Evolutionary conservation across 192 early-diverging fungal species (phyloP), one percentile per base, ranked within the genome.

Genomic region (Backusella psychrophila): DNA sequence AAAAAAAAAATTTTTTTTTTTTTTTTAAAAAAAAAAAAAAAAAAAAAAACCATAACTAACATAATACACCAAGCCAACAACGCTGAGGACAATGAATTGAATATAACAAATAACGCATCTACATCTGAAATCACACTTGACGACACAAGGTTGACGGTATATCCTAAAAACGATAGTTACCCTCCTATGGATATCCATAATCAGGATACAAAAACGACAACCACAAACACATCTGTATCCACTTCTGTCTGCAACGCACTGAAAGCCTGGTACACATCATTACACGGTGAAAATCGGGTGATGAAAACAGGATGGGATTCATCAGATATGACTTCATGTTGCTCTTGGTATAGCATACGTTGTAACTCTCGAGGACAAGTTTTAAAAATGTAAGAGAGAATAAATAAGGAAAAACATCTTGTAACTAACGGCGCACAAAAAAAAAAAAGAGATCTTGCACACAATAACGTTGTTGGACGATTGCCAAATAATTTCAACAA

Each of bases 311-410:
- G 78, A 39, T 83, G 78, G 81, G 39, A 52, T 21, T 77, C 71
- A 4, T 53, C 31, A 14, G 78, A 83, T 72, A 79, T 77, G 78
- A 77, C 38, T 19, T 70, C 71, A 17, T 83, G 81, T 53, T 79
- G 81, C 35, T 63, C 59, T 3, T 83, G 81, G 77, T 41, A 46
- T 26, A 49, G 52, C 3, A 73, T 83, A 39, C 46, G 23, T 9
- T 83, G 81, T 69, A 79, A 67, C n/a, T 26, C 34, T 33, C 17
- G 79, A 23, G 81, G 78, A 3, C 71, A 73, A 56, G 46, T 83
- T 11, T 66, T 71, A 9, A 65, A 71, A 52, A 63, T 82, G 77
- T 82, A 79, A 76, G 77, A 33, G 31, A 33, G 31, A 33, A 2
- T 33, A 33, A 33, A 2, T 2, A 2, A 2, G 31, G 1, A 46